These are phyloP conservation scores for Volvox reticuliferus DNA, from an alignment of 139 green algal species.

Conservation along the genomic window DNA sequence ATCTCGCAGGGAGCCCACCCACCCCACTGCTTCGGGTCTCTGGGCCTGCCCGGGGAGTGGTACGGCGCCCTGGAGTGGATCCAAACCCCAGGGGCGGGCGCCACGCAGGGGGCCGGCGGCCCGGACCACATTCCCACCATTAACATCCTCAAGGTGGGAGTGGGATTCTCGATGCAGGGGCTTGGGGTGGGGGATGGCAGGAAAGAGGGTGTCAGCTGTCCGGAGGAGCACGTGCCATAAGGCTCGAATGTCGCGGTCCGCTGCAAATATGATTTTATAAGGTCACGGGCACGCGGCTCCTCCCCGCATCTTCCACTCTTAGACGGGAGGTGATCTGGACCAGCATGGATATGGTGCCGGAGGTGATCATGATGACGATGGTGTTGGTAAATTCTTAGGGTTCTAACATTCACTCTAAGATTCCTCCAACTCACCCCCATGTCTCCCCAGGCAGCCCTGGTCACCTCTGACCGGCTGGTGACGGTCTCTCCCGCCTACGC, in stretches of 20 bases:
- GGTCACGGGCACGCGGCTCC: no score
- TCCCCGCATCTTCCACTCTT: no score
- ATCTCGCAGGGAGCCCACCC: slow-evolving; percentile 60
- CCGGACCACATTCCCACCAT: slow-evolving; percentile 42
- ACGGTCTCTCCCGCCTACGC: slow-evolving; percentile 87
- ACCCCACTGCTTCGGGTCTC: slow-evolving; percentile 46
- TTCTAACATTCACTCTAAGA: no score
- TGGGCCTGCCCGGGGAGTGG: slow-evolving; percentile 81
- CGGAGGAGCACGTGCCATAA: no score
- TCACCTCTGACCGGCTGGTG: slow-evolving; percentile 79
- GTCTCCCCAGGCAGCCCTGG: slow-evolving; percentile 74
- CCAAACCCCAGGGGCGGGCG: not conserved
- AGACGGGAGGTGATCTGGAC: no score
- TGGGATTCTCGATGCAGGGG: not conserved
- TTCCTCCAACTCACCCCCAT: not conserved
- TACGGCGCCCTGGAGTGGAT: slow-evolving; percentile 79
- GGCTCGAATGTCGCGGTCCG: no score
- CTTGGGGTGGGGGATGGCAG: no score
- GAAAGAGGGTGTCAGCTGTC: no score
- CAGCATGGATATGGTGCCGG: no score
- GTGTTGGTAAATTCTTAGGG: no score
- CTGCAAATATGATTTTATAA: no score
- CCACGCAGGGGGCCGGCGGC: not conserved
- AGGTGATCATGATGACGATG: no score
- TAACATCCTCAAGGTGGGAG: slow-evolving; percentile 75